phyloP scores from a whole-genome alignment of 1,284 basidiomycete genomes.

The Clitocybe nebularis region DNA sequence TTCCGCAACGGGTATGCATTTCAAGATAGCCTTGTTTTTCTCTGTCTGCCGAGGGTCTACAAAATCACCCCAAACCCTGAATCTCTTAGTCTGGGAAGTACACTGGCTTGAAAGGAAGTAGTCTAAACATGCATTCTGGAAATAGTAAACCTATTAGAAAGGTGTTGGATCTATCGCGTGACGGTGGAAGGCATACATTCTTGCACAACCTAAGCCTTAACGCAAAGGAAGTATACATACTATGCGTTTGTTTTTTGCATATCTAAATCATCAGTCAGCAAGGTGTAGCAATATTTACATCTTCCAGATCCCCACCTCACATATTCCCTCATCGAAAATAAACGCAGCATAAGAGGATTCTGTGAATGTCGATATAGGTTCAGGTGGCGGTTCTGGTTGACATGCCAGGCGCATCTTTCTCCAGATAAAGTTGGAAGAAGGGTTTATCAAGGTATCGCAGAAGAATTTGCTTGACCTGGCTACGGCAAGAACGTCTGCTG shows the following conservation, averaged over 20 bases:
- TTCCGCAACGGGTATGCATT: too few relatives aligned
- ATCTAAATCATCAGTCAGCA: constrained; percentile 21
- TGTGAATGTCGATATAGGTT: constrained; percentile 35
- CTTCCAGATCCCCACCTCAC: constrained; percentile 39
- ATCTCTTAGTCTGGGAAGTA: too few relatives aligned
- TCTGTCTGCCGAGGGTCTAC: too few relatives aligned
- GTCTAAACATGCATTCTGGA: too few relatives aligned
- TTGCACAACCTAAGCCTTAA: constrained; percentile 39
- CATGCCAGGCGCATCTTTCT: constrained; percentile 35
- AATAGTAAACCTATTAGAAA: not conserved
- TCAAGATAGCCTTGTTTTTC: too few relatives aligned
- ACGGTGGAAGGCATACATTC: constrained; percentile 28
- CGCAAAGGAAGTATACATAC: constrained; percentile 41
- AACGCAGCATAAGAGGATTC: constrained; percentile 54
- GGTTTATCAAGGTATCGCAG: constrained; percentile 40
- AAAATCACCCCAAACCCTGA: too few relatives aligned
- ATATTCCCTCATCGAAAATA: constrained; percentile 53
- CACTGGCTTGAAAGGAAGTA: too few relatives aligned
- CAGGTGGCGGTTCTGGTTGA: constrained; percentile 35
- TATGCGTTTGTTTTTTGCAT: constrained; percentile 32
- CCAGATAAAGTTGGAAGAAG: constrained; percentile 47
- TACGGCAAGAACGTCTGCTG: constrained; percentile 43
- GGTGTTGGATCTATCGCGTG: not conserved
- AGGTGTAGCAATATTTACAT: constrained; percentile 1
- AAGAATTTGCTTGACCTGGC: constrained; percentile 46